phyloP scores from a whole-genome alignment of 805 yeast genomes.

The Candida fluviatilis region DNA sequence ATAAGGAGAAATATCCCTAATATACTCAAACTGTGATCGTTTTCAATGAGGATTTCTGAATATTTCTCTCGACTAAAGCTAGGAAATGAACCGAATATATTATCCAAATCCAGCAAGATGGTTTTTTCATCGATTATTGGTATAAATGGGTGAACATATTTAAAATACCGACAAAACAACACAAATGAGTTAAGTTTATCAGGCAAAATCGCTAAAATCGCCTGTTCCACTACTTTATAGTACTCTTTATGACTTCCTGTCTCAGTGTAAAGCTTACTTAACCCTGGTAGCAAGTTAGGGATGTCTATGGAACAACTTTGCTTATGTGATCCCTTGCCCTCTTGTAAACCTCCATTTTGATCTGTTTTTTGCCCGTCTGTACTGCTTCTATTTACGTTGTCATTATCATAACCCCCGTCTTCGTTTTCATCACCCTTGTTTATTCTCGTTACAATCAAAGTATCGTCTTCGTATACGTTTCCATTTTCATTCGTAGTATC shows the following conservation, averaged over 20 bases:
- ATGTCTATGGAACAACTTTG: conserved; percentile 3
- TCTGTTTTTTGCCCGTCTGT: conserved; percentile 6
- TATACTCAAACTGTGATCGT: conserved; percentile 27
- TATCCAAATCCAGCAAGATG: conserved; percentile 21
- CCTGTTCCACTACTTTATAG: conserved; percentile 24
- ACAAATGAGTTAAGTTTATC: conserved; percentile 18
- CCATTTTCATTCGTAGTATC: conserved; percentile 2
- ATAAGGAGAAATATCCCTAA: conserved; percentile 28
- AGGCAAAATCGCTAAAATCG: conserved; percentile 29
- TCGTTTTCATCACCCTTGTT: conserved; percentile 5
- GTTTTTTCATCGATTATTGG: conserved; percentile 31
- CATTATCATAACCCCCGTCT: conserved; percentile 10
- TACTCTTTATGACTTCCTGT: conserved; percentile 19
- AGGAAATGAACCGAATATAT: conserved; percentile 22
- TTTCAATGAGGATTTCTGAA: conserved; percentile 19
- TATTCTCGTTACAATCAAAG: conserved; percentile 6
- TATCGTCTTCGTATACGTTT: conserved; percentile 6
- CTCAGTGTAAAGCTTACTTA: conserved; percentile 18
- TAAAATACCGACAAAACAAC: conserved; percentile 30
- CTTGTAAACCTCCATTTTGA: conserved; percentile 4
- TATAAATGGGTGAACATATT: conserved; percentile 36
- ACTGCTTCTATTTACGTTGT: conserved; percentile 9
- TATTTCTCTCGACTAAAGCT: conserved; percentile 13
- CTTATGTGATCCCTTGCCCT: not conserved
- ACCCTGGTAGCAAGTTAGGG: conserved; percentile 15